Evolutionary conservation across 176 grass and related monocot genomes (phyloP), one percentile per base, ranked within the genome.

Genomic region (Ampelocalamus luodianensis): DNA sequence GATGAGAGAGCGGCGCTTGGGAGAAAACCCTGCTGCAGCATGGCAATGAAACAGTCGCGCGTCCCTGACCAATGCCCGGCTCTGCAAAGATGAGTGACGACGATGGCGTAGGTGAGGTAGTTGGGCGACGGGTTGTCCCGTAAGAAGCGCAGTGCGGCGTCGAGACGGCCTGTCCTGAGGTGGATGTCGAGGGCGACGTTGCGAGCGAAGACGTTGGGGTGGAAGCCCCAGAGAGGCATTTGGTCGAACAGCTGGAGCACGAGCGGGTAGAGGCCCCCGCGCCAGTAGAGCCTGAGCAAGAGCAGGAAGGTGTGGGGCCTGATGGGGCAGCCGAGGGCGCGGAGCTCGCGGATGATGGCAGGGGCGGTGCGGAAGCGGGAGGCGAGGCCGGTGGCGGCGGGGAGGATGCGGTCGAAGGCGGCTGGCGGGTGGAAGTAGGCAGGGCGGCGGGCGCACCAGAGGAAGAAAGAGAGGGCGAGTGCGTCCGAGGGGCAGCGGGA

Each of bases 221-320:
- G 77, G 80, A 90, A 95, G 59, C 87, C 85, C 88, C 86, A 81
- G 20, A 55, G 58, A 44, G 74, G 49, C 91, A 95, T 98, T 92
- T 98, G 85, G 45, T 95, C 91, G 76, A 98, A 92, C 74, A 91
- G 78, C 43, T 95, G 80, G 71, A 87, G 80, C 37, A 89, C 96
- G 46, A 77, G 62, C 14, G 34, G 76, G 83, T 92, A 90, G 5
- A 88, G 86, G 22, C 85, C 86, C 16, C 96, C 91, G 65, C 96
- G 86, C 93, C 91, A 98, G 82, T 89, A 98, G 18, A 95, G 62
- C 69, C 90, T 91, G 17, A 95, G 84, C 64, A 94, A 85, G 87
- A 93, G 72, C 81, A 98, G 68, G 83, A 95, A 98, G 70, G 85
- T 93, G 55, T 91, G 89, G 10, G 89, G 80, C 80, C 79, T 93